Conservation (phyloP, 23 red algal species). For the Agarophyton chilense region DNA sequence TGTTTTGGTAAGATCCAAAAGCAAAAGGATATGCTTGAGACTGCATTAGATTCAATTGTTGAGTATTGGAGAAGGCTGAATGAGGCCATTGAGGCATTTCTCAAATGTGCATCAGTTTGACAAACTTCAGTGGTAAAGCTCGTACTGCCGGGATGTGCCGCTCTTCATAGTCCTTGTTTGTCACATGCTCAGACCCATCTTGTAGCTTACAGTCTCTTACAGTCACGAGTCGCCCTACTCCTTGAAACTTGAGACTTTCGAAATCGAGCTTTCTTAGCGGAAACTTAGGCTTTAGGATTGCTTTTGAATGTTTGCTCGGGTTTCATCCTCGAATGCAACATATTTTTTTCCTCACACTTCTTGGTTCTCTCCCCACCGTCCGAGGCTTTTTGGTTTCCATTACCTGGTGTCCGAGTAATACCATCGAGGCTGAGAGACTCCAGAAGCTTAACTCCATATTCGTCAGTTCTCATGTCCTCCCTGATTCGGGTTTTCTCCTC, state of each 20-base stretch:
- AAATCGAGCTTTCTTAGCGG: conserved; percentile 65
- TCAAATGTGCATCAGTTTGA: background rate
- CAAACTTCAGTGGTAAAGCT: background rate
- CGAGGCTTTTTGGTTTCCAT: background rate
- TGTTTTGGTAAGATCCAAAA: conserved; percentile 77
- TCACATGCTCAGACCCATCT: conserved; percentile 59
- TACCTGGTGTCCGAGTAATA: background rate
- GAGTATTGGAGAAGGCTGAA: conserved; percentile 54
- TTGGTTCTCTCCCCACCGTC: conserved; percentile 6
- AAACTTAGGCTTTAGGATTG: background rate
- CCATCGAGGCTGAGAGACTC: background rate
- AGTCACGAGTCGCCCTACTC: conserved; percentile 48
- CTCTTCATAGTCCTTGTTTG: conserved; percentile 80
- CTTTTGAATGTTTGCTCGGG: background rate
- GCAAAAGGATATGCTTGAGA: conserved; percentile 64
- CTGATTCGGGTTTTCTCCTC: conserved; percentile 30
- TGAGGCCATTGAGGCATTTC: conserved; percentile 52
- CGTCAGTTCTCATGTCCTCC: conserved; percentile 44
- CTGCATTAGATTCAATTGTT: conserved; percentile 81
- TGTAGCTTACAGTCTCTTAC: conserved; percentile 60
- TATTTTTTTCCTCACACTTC: background rate
- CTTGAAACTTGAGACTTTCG: conserved; percentile 63
- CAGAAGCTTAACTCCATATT: conserved; percentile 1
- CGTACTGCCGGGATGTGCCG: conserved; percentile 64
- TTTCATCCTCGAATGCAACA: conserved; percentile 1